A percentile compares a stretch with the other conserved stretches of the same genome.
phyloP scores from a whole-genome alignment of 2,329 filamentous ascomycete genomes.

The Emmonsiellopsis sp. region DNA sequence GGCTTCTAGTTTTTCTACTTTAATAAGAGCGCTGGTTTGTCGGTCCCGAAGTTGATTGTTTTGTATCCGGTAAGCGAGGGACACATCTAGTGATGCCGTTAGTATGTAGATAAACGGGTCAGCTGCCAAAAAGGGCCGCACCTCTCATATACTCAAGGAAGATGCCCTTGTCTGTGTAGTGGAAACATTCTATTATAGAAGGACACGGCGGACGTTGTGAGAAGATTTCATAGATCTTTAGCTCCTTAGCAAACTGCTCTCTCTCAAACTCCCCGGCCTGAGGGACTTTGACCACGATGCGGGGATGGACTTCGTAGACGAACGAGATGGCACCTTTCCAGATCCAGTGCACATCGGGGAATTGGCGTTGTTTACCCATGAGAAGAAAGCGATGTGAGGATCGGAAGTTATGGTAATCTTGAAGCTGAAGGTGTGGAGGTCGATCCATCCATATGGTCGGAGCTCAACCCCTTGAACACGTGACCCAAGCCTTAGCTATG shows the following conservation, averaged over 20 bases:
- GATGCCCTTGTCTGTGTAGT: conserved; percentile 14
- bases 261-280: conserved; percentile 17
- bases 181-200: conserved; percentile 18
- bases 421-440: too few relatives aligned
- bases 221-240: conserved; percentile 17
- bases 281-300: conserved; percentile 21
- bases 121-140: conserved; percentile 7
- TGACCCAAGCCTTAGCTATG: too few relatives aligned
- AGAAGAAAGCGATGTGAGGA: not conserved
- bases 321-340: conserved; percentile 19
- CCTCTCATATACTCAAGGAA: conserved; percentile 24
- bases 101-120: conserved; percentile 9
- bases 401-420: too few relatives aligned
- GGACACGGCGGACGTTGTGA: conserved; percentile 15
- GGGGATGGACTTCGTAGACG: conserved; percentile 21
- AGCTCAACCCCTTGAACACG: too few relatives aligned
- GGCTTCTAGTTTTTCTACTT: conserved; percentile 20
- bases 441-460: too few relatives aligned
- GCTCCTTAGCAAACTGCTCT: conserved; percentile 18
- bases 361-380: conserved; percentile 15
- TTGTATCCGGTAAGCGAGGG: conserved; percentile 18
- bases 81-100: conserved; percentile 12
- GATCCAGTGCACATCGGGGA: conserved; percentile 16
- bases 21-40: conserved; percentile 16
- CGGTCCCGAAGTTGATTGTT: conserved; percentile 15